These are phyloP conservation scores for Pythium coloratum DNA, from an alignment of 352 stramenopile genomes.

Conservation along the genomic window DNA sequence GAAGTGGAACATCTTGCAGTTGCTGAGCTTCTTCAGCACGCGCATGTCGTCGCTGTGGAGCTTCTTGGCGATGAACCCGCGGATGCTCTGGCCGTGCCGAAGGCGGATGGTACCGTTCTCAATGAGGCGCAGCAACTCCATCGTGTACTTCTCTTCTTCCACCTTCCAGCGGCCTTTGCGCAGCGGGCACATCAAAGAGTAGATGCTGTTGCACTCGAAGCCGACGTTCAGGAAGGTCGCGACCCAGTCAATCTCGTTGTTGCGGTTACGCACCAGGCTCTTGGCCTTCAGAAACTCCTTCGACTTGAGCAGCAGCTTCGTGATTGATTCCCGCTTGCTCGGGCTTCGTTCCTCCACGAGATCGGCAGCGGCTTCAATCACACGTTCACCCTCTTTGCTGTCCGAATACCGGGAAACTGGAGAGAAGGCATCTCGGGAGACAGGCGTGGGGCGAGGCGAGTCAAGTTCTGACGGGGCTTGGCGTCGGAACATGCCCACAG, in stretches of 20 bases:
- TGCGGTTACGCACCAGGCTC: constrained; percentile 63
- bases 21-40: constrained; percentile 84
- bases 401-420: constrained; percentile 16
- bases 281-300: constrained; percentile 65
- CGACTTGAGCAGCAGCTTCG: constrained; percentile 59
- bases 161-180: constrained; percentile 75
- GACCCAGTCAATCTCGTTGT: constrained; percentile 81
- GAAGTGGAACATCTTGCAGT: constrained; percentile 82
- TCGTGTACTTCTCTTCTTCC: constrained; percentile 74
- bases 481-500: neutral
- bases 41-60: constrained; percentile 84
- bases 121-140: constrained; percentile 65
- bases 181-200: constrained; percentile 70
- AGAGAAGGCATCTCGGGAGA: constrained; percentile 8
- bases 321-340: constrained; percentile 43
- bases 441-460: constrained; percentile 13
- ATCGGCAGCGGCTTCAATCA: constrained; percentile 31
- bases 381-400: constrained; percentile 15
- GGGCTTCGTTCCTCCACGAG: constrained; percentile 32
- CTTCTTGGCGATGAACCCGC: constrained; percentile 70
- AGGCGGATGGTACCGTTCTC: constrained; percentile 63
- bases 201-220: constrained; percentile 74
- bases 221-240: constrained; percentile 72
- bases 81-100: constrained; percentile 65
- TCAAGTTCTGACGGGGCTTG: neutral